phyloP scores from a whole-genome alignment of 108 stramenopile species.

The Stephanodiscus triporus region DNA sequence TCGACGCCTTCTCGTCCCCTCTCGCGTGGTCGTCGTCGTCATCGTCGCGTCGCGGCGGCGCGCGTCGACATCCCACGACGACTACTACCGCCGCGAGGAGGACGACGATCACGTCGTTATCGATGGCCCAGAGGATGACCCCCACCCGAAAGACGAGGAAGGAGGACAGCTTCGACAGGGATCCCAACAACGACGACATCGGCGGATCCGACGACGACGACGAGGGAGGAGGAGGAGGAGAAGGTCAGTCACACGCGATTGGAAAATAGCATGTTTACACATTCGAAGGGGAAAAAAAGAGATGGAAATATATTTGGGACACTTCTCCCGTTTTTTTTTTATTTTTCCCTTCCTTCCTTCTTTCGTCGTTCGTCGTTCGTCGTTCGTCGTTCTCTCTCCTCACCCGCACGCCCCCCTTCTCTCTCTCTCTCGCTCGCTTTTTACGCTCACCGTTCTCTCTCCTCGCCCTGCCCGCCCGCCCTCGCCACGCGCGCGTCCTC shows the following conservation, averaged over 20 bases:
- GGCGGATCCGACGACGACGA: constrained; percentile 3
- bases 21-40: constrained; percentile 1
- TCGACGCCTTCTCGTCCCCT: neutral
- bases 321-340: no score
- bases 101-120: neutral
- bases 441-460: no score
- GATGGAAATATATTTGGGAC: no score
- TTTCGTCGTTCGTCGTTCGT: no score
- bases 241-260: constrained; percentile 25
- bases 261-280: no score
- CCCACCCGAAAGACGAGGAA: constrained; percentile 39
- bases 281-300: no score
- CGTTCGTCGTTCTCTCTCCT: no score
- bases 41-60: neutral
- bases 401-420: no score
- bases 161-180: constrained; percentile 42
- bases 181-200: neutral
- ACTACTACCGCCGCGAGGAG: neutral
- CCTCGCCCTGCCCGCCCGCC: no score
- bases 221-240: constrained; percentile 16
- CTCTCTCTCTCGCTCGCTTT: neutral
- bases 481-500: no score
- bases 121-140: constrained; percentile 41
- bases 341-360: no score
- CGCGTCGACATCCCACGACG: neutral